phyloP scores from a whole-genome alignment of 1,284 basidiomycete species.

The Phlebopus sp. region DNA sequence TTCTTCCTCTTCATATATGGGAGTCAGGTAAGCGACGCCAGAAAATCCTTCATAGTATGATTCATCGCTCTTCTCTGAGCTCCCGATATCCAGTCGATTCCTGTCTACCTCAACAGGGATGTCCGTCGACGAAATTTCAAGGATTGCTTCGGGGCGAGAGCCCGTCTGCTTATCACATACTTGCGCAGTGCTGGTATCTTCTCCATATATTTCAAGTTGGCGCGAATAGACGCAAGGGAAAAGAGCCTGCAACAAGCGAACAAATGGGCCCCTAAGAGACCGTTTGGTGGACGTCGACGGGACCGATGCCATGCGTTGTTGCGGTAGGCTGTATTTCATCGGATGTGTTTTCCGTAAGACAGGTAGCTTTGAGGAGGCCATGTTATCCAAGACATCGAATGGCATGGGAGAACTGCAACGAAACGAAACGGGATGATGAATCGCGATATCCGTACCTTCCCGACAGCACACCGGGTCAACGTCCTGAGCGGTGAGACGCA shows the following conservation, averaged over 20 bases:
- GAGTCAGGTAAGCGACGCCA: neutral
- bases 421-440: neutral
- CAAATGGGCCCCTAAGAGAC: neutral
- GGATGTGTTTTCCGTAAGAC: too few relatives aligned
- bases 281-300: too few relatives aligned
- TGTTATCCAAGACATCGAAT: too few relatives aligned
- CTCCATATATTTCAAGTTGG: neutral
- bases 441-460: neutral
- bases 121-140: too few relatives aligned
- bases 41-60: neutral
- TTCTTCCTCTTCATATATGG: slow-evolving; percentile 21
- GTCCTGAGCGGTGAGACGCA: neutral
- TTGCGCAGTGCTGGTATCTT: neutral
- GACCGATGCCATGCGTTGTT: neutral
- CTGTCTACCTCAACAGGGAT: neutral
- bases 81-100: too few relatives aligned
- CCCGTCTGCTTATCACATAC: too few relatives aligned
- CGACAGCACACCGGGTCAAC: neutral
- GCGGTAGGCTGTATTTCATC: neutral
- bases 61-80: neutral
- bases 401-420: too few relatives aligned
- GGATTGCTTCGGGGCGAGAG: neutral
- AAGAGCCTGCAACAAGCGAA: slow-evolving; percentile 1
- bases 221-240: neutral
- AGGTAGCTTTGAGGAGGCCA: too few relatives aligned